Evolutionary conservation across 441 rosid genomes (phyloP).

Genomic region (Adansonia madagascariensis): DNA sequence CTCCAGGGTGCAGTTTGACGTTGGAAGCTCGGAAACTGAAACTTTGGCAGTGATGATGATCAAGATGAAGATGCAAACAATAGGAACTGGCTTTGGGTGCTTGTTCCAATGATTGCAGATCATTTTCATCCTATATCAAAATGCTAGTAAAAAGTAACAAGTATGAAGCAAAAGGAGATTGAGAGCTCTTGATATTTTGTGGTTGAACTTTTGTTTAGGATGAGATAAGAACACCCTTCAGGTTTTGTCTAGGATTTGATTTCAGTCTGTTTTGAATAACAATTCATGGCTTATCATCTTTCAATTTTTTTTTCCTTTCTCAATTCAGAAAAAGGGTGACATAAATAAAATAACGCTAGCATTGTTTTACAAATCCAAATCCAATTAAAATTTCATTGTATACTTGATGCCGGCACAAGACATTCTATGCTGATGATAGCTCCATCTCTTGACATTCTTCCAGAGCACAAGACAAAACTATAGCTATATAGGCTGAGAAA

Average conservation of each 20-base stretch:
- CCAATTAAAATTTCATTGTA: neutral
- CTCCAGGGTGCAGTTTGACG: conserved; percentile 32
- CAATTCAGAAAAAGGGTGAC: neutral
- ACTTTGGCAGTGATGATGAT: conserved; percentile 14
- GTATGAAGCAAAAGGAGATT: neutral
- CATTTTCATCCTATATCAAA: neutral
- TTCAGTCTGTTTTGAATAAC: neutral
- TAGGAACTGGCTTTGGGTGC: conserved; percentile 10
- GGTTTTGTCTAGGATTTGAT: neutral
- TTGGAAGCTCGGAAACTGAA: conserved; percentile 33
- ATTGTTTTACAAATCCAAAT: neutral
- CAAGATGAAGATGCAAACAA: conserved; percentile 29
- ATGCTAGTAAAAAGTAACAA: neutral
- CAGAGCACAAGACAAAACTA: neutral
- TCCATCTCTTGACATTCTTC: neutral
- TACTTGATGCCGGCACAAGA: conserved; percentile 27
- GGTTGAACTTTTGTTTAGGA: no score
- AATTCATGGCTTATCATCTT: neutral
- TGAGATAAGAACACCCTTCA: no score
- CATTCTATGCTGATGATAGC: no score
- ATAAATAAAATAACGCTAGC: neutral
- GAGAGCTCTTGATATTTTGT: no score
- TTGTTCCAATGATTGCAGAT: neutral
- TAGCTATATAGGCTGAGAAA: conserved; percentile 7
- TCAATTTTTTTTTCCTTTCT: neutral